Evolutionary conservation across 805 yeast genomes (phyloP).

Genomic region (Ogataea trehalophila): DNA sequence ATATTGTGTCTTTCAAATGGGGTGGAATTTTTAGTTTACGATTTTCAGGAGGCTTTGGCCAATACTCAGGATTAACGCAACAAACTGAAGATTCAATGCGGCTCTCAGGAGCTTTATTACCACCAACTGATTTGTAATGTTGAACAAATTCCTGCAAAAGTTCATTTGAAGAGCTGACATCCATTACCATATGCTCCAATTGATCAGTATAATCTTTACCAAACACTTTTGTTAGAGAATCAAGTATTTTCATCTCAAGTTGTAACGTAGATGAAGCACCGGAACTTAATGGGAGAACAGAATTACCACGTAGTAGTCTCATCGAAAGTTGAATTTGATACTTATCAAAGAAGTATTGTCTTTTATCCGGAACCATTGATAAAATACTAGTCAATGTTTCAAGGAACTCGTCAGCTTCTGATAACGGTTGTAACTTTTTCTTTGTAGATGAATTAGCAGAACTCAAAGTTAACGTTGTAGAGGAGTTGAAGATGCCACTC

Average conservation of each 20-base stretch:
- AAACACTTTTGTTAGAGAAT: constrained; percentile 3
- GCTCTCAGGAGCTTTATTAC: not conserved
- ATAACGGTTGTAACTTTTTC: not conserved
- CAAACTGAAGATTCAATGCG: constrained; percentile 6
- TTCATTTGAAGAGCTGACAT: constrained; percentile 10
- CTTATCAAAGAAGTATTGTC: constrained; percentile 19
- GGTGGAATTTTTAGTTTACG: constrained; percentile 13
- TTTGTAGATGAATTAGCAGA: too few species aligned
- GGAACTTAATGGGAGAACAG: not conserved
- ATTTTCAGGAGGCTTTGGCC: constrained; percentile 22
- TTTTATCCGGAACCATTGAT: constrained; percentile 14
- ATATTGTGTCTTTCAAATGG: constrained; percentile 4
- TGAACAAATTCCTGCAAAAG: constrained; percentile 4
- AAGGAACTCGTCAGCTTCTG: not conserved
- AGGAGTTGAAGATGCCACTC: too few species aligned
- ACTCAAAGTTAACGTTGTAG: too few species aligned
- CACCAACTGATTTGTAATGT: not conserved
- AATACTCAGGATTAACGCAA: constrained; percentile 13
- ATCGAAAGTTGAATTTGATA: constrained; percentile 18
- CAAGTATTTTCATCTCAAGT: constrained; percentile 9
- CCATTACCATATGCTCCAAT: constrained; percentile 13
- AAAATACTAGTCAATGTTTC: constrained; percentile 4
- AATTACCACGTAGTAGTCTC: constrained; percentile 14
- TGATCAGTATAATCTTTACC: constrained; percentile 19
- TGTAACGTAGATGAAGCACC: constrained; percentile 4